phyloP scores from a whole-genome alignment of 306 rosid genomes.

The Comarum palustre region DNA sequence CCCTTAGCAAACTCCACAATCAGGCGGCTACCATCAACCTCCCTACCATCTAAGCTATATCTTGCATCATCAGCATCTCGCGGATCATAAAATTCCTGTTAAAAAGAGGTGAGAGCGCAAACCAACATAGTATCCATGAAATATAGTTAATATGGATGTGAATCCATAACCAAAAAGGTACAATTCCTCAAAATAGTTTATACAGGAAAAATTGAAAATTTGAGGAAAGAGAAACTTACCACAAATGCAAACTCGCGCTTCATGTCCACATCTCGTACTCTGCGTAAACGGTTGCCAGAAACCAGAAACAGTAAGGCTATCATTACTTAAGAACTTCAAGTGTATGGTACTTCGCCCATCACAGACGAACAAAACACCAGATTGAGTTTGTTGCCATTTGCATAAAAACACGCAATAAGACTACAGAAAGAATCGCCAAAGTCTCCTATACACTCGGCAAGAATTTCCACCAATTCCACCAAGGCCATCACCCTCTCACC shows the following conservation, averaged over 20 bases:
- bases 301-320: constrained; percentile 92
- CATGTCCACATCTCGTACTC: constrained; percentile 92
- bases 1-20: constrained; percentile 78
- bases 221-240: constrained; percentile 48
- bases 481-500: constrained; percentile 78
- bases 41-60: constrained; percentile 72
- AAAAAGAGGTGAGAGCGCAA: constrained; percentile 32
- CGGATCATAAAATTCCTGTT: constrained; percentile 75
- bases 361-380: constrained; percentile 86
- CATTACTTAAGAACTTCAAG: constrained; percentile 76
- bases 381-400: constrained; percentile 87
- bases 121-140: constrained; percentile 23
- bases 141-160: constrained; percentile 12
- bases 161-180: constrained; percentile 11
- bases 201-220: neutral
- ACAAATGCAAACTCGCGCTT: constrained; percentile 83
- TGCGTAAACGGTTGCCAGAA: constrained; percentile 89
- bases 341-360: constrained; percentile 73
- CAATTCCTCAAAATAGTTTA: constrained; percentile 4
- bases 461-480: constrained; percentile 83
- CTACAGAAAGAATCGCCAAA: constrained; percentile 85
- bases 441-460: constrained; percentile 59
- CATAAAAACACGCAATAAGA: constrained; percentile 80
- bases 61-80: constrained; percentile 94
- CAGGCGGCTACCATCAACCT: constrained; percentile 65